Evolutionary conservation across 768 basidiomycete genomes (phyloP), one percentile per base, ranked within the genome.

Genomic region (Scleroderma citrinum): DNA sequence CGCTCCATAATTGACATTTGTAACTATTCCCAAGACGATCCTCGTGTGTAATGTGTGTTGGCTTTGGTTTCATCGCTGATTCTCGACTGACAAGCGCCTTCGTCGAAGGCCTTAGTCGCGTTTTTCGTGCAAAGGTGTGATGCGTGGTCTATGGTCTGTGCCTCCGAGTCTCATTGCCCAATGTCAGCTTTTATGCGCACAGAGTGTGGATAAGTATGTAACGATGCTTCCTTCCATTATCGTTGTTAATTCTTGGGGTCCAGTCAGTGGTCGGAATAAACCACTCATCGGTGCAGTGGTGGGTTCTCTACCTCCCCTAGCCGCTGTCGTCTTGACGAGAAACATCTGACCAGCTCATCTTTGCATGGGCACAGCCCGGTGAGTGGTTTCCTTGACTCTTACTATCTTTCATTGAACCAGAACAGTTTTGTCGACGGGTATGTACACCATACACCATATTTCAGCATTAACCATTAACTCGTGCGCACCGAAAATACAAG

Each of bases 151-250:
- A 32, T 11, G 10, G 16, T 23, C 38, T 29, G 30, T n/a, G 32
- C n/a, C n/a, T n/a, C 2, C 3, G 3, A 39, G 8, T 17, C 50
- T 54, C 13, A 58, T n/a, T n/a, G n/a, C 14, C 1, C 0, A 21
- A 7, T 21, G 10, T 35, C 37, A 63, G 61, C 45, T 62, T 62
- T 34, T 63, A 63, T 21, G 48, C 49, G 19, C 61, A 62, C 21
- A 59, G 59, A 32, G 56, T 63, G 16, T 63, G 59, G 58, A 60
- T 62, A 53, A 62, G 60, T 62, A 38, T 36, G 59, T 37, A 16
- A 16, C 16, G 17, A 13, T 2, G 4, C n/a, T 16, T 14, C 23
- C 21, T 16, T 8, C 1, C 17, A n/a, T 34, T 12, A 7, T 37
- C 12, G 2, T 2, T 34, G 2, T 21, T 36, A 31, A 54, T 7